A percentile compares a stretch with the other conserved stretches of the same genome.
These are phyloP conservation scores for Coemansia sp. DNA, from an alignment of 192 early-diverging fungal species.

Conservation along the genomic window DNA sequence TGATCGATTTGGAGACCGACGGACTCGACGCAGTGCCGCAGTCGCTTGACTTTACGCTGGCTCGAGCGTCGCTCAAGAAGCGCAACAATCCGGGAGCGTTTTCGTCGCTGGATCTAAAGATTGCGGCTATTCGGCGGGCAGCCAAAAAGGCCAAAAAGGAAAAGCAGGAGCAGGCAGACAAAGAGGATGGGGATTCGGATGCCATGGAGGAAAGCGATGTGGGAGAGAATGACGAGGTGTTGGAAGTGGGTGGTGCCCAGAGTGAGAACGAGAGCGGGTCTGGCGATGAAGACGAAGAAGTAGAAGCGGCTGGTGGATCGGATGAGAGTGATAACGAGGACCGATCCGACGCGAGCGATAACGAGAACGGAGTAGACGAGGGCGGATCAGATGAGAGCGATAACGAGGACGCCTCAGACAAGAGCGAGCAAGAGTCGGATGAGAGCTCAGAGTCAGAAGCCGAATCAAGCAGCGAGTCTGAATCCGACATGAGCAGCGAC, in stretches of 20 bases:
- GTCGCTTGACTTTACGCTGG: slow-evolving; percentile 80
- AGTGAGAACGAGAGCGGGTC: not conserved
- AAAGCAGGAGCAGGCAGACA: slow-evolving; percentile 11
- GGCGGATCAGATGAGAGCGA: not conserved
- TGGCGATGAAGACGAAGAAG: not conserved
- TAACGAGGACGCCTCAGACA: slow-evolving; percentile 4
- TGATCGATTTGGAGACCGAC: slow-evolving; percentile 76
- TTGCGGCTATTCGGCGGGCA: slow-evolving; percentile 29
- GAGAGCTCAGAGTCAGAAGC: slow-evolving; percentile 3
- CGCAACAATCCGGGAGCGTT: slow-evolving; percentile 50
- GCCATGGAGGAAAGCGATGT: slow-evolving; percentile 52
- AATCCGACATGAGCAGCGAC: slow-evolving; percentile 1
- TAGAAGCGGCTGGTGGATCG: not conserved
- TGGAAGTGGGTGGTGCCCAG: not conserved
- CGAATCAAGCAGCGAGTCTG: slow-evolving; percentile 8
- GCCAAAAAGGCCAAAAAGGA: slow-evolving; percentile 27
- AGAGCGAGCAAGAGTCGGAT: slow-evolving; percentile 19
- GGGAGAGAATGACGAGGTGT: slow-evolving; percentile 16
- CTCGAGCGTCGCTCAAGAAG: slow-evolving; percentile 69
- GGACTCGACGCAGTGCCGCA: slow-evolving; percentile 58
- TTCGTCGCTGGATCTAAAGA: slow-evolving; percentile 51
- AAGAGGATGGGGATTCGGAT: slow-evolving; percentile 21
- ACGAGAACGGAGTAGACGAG: slow-evolving; percentile 10
- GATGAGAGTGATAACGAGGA: slow-evolving; percentile 6
- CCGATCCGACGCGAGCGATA: slow-evolving; percentile 7